A percentile compares a stretch with the other conserved stretches of the same genome.
Conservation (phyloP, 2,329 filamentous ascomycete genomes). For the Pseudogymnoascus sp. region DNA sequence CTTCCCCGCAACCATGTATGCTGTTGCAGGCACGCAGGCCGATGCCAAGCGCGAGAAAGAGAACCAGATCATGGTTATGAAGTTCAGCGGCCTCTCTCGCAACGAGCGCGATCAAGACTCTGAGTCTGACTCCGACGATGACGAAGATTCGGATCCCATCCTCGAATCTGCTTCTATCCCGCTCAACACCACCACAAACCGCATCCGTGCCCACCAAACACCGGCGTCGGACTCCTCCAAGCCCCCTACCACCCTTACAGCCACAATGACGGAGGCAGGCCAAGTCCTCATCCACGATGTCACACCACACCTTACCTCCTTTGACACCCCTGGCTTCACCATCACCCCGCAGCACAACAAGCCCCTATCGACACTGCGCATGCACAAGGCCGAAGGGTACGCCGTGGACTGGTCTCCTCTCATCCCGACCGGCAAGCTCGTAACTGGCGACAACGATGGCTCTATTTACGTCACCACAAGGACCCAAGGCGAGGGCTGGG, state of each 20-base stretch:
- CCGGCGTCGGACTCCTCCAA: conserved; percentile 62
- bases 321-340: conserved; percentile 78
- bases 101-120: conserved; percentile 68
- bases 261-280: conserved; percentile 84
- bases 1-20: conserved; percentile 94
- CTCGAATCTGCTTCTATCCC: conserved; percentile 89
- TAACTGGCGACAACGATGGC: conserved; percentile 88
- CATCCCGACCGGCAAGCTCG: conserved; percentile 71
- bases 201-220: conserved; percentile 79
- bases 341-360: conserved; percentile 81
- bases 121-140: conserved; percentile 62
- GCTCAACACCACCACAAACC: conserved; percentile 81
- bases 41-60: conserved; percentile 68
- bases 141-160: conserved; percentile 72
- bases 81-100: conserved; percentile 82
- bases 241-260: conserved; percentile 75
- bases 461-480: conserved; percentile 82
- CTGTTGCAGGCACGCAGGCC: conserved; percentile 90
- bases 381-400: conserved; percentile 91
- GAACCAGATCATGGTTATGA: conserved; percentile 93
- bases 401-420: conserved; percentile 93
- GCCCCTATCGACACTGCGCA: conserved; percentile 76
- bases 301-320: conserved; percentile 78
- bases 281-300: conserved; percentile 92
- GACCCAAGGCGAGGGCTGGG: conserved; percentile 81